Evolutionary conservation across 225 moss, liverwort and hornwort genomes (phyloP).

Genomic region (Bryoerythrophyllum caledonicum): DNA sequence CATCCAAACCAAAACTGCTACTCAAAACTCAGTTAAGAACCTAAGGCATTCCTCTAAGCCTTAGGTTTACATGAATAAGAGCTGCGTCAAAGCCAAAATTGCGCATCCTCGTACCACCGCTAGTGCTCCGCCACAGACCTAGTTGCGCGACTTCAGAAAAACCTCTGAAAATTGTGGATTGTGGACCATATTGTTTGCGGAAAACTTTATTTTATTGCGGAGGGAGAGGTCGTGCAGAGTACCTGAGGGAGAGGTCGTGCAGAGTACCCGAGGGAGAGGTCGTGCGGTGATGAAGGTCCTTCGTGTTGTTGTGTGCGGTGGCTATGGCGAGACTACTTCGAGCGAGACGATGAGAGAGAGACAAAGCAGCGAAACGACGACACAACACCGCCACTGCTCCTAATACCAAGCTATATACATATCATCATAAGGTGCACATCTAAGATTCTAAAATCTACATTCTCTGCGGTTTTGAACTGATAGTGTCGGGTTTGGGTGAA

Average conservation of each 20-base stretch:
- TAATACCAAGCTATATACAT: background rate
- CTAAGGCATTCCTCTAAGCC: background rate
- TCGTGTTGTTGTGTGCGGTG: background rate
- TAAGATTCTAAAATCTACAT: background rate
- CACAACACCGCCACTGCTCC: background rate
- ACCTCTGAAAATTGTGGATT: background rate
- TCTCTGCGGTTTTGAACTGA: background rate
- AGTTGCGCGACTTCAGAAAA: background rate
- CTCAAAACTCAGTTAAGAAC: background rate
- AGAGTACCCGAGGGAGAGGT: background rate
- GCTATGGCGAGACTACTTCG: background rate
- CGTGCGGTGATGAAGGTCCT: background rate
- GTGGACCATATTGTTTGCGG: background rate
- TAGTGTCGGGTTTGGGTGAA: background rate
- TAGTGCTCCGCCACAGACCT: too few relatives aligned
- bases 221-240: background rate
- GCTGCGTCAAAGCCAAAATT: too few relatives aligned
- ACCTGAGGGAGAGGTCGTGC: background rate
- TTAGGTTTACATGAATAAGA: too few relatives aligned
- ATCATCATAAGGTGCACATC: fast-evolving
- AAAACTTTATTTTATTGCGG: too few relatives aligned
- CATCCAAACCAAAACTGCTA: background rate
- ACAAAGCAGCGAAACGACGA: background rate
- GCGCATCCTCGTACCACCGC: too few relatives aligned
- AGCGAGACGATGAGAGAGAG: background rate